Percentiles rank a stretch among this genome's conserved stretches.
Conservation (phyloP, 139 green algal genomes). For the Micractinium sp. region DNA sequence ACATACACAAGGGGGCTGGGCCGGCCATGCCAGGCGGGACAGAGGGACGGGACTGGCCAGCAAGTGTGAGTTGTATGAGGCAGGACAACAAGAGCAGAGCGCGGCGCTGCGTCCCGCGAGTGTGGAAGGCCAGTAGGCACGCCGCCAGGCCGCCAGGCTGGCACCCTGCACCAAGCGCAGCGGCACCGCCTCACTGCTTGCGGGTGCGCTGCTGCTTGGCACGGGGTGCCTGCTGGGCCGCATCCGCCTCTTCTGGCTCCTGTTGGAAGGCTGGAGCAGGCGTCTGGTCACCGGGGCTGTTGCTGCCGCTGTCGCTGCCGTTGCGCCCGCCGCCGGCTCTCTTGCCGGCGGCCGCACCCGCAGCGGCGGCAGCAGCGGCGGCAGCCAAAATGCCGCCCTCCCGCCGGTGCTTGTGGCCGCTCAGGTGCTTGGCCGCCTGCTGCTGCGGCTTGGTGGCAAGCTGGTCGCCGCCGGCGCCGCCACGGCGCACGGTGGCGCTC, state of each 20-base stretch:
- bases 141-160: no score
- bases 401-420: slow-evolving; percentile 33
- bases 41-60: no score
- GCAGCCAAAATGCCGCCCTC: background rate
- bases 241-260: background rate
- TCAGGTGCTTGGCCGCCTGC: slow-evolving; percentile 8
- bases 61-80: no score
- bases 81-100: background rate
- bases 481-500: no score
- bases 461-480: background rate
- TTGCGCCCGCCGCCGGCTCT: slow-evolving; percentile 20
- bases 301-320: slow-evolving; percentile 61
- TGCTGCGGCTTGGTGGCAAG: background rate
- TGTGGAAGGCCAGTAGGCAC: no score
- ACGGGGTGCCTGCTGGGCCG: background rate
- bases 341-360: background rate
- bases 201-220: background rate
- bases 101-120: no score
- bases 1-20: background rate
- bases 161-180: no score
- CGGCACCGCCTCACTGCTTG: background rate
- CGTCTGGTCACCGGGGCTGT: slow-evolving; percentile 49
- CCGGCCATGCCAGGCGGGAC: background rate
- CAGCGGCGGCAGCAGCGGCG: background rate
- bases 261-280: background rate